Evolutionary conservation across 768 basidiomycete genomes (phyloP).

Genomic region (Melanogaster broomeanus): DNA sequence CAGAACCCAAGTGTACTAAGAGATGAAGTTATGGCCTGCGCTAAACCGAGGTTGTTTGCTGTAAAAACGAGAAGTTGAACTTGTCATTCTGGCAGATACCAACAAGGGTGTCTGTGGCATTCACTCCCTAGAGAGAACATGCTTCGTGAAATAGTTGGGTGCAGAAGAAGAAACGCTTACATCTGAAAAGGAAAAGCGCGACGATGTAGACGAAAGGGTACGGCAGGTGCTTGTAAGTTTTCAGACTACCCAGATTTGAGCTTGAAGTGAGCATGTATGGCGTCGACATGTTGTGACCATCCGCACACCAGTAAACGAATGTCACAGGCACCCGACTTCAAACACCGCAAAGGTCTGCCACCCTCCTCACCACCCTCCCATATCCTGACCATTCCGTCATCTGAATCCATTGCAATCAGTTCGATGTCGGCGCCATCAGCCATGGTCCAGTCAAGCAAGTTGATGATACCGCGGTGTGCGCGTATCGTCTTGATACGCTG

Average conservation of each 20-base stretch:
- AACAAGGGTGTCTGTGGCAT: constrained; percentile 77
- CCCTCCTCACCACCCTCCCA: constrained; percentile 89
- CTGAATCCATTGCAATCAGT: constrained; percentile 83
- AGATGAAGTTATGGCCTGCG: constrained; percentile 76
- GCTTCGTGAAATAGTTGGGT: neutral
- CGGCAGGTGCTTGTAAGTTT: no score
- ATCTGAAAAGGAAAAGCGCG: no score
- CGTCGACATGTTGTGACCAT: constrained; percentile 87
- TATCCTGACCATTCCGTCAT: constrained; percentile 88
- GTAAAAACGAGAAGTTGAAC: constrained; percentile 78
- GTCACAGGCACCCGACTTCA: constrained; percentile 88
- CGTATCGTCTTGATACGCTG: constrained; percentile 78
- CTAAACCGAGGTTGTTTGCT: constrained; percentile 75
- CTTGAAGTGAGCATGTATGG: no score
- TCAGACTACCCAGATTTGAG: no score
- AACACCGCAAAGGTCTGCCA: constrained; percentile 71
- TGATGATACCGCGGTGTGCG: constrained; percentile 91
- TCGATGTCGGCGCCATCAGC: constrained; percentile 84
- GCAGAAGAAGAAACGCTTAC: no score
- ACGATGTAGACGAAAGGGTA: no score
- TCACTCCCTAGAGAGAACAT: constrained; percentile 55
- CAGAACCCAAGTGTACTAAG: constrained; percentile 75
- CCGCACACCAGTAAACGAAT: constrained; percentile 87
- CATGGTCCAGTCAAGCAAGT: constrained; percentile 83
- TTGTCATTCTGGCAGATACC: constrained; percentile 80